Evolutionary conservation across 495 filamentous ascomycete species (phyloP).

Genomic region (Collariella sp.): DNA sequence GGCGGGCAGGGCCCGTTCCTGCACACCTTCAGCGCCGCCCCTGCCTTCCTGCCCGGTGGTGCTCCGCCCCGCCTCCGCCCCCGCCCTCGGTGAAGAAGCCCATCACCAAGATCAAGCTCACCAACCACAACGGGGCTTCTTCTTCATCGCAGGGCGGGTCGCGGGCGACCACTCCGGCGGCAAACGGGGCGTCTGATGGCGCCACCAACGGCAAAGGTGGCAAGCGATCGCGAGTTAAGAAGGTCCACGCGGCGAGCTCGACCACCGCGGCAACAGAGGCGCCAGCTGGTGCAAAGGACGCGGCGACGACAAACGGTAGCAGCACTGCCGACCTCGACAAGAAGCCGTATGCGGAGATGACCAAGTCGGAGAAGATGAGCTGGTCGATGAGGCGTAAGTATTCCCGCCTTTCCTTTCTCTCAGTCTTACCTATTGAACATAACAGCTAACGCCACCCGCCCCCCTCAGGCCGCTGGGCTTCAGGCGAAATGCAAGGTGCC

Average conservation of each 20-base stretch:
- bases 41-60: slow-evolving; percentile 12
- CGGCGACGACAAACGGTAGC: slow-evolving; percentile 4
- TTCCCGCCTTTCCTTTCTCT: background rate
- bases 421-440: slow-evolving; percentile 17
- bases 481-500: slow-evolving; percentile 41
- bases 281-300: background rate
- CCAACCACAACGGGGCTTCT: slow-evolving; percentile 17
- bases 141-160: slow-evolving; percentile 10
- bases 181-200: slow-evolving; percentile 10
- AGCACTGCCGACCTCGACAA: slow-evolving; percentile 26
- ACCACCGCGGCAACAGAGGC: background rate
- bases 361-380: slow-evolving; percentile 47
- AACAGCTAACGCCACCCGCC: too few species aligned
- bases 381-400: slow-evolving; percentile 42
- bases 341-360: slow-evolving; percentile 44
- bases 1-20: slow-evolving; percentile 18
- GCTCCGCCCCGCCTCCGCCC: slow-evolving; percentile 15
- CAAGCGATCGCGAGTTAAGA: slow-evolving; percentile 13
- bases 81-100: slow-evolving; percentile 26
- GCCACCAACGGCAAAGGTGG: slow-evolving; percentile 12
- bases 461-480: slow-evolving; percentile 41
- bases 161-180: slow-evolving; percentile 13
- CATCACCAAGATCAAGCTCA: slow-evolving; percentile 26
- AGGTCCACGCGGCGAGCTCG: background rate
- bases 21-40: slow-evolving; percentile 24